These are phyloP conservation scores for Termitomyces sp. DNA, from an alignment of 1,284 basidiomycete species.

Conservation along the genomic window DNA sequence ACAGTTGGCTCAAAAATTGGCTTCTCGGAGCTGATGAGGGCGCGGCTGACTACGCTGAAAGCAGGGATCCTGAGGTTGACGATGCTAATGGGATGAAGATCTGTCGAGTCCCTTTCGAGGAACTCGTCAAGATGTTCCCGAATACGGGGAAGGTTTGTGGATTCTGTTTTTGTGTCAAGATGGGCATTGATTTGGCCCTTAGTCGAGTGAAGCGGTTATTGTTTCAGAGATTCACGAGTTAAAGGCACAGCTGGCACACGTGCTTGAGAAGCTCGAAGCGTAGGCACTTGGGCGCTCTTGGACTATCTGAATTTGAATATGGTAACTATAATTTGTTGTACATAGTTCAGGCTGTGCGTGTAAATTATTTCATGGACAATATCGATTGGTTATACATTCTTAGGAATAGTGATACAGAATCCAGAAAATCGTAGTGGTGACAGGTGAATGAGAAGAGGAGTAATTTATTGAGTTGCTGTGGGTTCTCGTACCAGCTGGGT, in stretches of 20 bases:
- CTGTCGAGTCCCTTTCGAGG: constrained; percentile 68
- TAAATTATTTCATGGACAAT: neutral
- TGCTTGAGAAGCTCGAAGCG: constrained; percentile 49
- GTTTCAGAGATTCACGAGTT: constrained; percentile 60
- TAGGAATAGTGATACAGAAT: neutral
- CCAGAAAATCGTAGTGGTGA: neutral
- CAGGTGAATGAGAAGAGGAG: neutral
- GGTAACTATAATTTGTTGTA: neutral
- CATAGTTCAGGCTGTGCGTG: neutral
- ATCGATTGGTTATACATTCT: neutral
- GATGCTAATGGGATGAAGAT: constrained; percentile 62
- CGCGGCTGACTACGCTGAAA: constrained; percentile 53
- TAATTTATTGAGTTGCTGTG: constrained; percentile 9
- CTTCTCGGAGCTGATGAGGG: constrained; percentile 59
- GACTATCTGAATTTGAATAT: neutral
- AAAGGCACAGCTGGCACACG: constrained; percentile 47
- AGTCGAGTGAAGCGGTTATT: constrained; percentile 72
- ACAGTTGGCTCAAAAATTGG: constrained; percentile 67
- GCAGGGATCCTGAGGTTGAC: constrained; percentile 58
- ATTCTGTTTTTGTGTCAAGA: constrained; percentile 19
- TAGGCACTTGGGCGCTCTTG: neutral
- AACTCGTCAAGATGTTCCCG: constrained; percentile 75
- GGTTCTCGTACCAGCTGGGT: constrained; percentile 32
- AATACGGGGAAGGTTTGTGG: constrained; percentile 59
- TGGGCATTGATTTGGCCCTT: neutral